These are phyloP conservation scores for Microsporum canis DNA, from an alignment of 2,329 filamentous ascomycete genomes.

Conservation along the genomic window DNA sequence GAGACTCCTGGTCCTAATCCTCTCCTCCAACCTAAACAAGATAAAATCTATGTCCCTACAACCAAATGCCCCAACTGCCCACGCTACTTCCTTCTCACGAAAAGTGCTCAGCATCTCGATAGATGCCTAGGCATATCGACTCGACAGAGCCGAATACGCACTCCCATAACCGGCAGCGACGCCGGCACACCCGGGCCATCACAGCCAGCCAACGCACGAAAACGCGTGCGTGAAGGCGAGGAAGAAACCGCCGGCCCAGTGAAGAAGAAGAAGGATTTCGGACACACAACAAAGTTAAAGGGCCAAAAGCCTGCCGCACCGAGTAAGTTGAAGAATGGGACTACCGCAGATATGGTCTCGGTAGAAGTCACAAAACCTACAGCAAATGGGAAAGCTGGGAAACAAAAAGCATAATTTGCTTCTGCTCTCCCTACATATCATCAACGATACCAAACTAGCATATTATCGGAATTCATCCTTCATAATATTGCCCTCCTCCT, in stretches of 20 bases:
- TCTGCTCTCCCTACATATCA: neutral
- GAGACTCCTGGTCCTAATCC: slow-evolving; percentile 18
- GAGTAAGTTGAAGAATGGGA: slow-evolving; percentile 34
- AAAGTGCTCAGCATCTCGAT: slow-evolving; percentile 51
- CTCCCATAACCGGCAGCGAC: slow-evolving; percentile 30
- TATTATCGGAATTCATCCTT: neutral
- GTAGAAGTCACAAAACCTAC: neutral
- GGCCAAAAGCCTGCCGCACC: slow-evolving; percentile 27
- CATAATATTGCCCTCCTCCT: neutral
- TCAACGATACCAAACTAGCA: neutral
- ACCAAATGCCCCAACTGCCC: slow-evolving; percentile 49
- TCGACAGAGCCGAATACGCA: slow-evolving; percentile 37
- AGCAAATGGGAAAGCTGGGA: slow-evolving; percentile 1
- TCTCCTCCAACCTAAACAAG: slow-evolving; percentile 23
- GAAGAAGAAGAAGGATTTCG: slow-evolving; percentile 12
- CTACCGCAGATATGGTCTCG: slow-evolving; percentile 25
- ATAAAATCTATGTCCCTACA: slow-evolving; percentile 30
- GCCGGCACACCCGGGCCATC: slow-evolving; percentile 24
- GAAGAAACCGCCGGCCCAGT: slow-evolving; percentile 6
- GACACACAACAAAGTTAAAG: slow-evolving; percentile 22
- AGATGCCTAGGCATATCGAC: slow-evolving; percentile 50
- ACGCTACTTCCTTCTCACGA: slow-evolving; percentile 49
- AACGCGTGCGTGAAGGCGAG: slow-evolving; percentile 19
- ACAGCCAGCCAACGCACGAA: slow-evolving; percentile 7
- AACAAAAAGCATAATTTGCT: slow-evolving; percentile 4